Base-by-base conservation (phyloP, 768 basidiomycete species). In the Trametes cingulata region DNA sequence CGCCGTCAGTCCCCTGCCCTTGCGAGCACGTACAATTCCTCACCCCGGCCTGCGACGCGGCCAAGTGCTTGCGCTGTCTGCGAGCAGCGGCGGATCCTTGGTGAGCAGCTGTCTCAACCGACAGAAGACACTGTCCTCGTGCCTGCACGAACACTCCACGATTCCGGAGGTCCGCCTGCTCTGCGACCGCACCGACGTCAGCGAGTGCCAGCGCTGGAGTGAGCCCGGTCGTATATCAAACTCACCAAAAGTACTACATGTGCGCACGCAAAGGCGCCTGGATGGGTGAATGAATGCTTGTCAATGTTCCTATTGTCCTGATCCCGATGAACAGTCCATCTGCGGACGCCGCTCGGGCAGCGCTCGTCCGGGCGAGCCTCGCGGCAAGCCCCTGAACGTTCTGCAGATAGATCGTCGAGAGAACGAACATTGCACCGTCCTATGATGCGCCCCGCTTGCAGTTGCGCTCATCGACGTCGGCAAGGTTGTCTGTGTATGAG, bases 81-180 rank as follows among this genome's bases (percentile, higher is more conserved):
- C 54, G 55, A 52, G 43, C 54, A 24, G 61, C 50, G 55, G 61
- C 61, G 55, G 55, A 61, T 61, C 55, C 60, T 41, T 36, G 19
- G 13, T 29, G 8, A 17, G 24, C 53, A 2, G 10, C 40, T 13
- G 20, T 40, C 40, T 17, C 17, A 14, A 27, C 9, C 22, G 19
- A 39, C 43, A 37, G 10, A 35, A 25, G 37, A 25, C 17, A 37
- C 19, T 24, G 25, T 37, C 58, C 52, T 53, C 58, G 51, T 47
- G 51, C 39, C 36, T 35, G 29, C 53, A 25, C 27, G 42, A 5
- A 5, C 42, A 36, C 43, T 14, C 15, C 53, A n/a, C 35, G 9
- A 14, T 6, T 45, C 9, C 3, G 22, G 45, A 19, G 13, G 3
- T 17, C 9, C 27, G 14, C 37, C 25, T 40, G 39, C 56, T 25